Percentiles rank a stretch among this genome's conserved stretches.
Evolutionary conservation across 352 stramenopile genomes (phyloP).

Genomic region (Elongisporangium undulatum): DNA sequence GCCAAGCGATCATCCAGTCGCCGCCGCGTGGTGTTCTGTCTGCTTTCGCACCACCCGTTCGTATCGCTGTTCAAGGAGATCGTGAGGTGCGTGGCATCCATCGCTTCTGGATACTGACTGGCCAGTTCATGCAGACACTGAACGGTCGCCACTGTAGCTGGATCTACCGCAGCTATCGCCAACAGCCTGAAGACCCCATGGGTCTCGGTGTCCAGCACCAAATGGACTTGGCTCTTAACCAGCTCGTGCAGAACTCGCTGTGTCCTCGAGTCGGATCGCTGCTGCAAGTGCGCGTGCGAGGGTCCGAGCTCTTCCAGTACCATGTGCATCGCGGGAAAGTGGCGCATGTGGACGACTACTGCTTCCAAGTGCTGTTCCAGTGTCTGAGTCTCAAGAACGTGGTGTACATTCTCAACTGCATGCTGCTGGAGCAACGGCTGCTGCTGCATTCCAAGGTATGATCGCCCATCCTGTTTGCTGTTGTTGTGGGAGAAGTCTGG

Average conservation of each 20-base stretch:
- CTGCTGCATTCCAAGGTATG: conserved; percentile 75
- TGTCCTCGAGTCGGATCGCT: conserved; percentile 24
- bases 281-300: conserved; percentile 33
- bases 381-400: conserved; percentile 77
- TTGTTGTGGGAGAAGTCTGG: neutral
- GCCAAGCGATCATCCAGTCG: too few relatives aligned
- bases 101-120: neutral
- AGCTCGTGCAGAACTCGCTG: conserved; percentile 26
- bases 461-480: conserved; percentile 3
- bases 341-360: conserved; percentile 65
- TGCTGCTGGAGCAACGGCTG: conserved; percentile 80
- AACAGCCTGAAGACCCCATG: conserved; percentile 17
- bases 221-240: conserved; percentile 8
- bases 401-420: conserved; percentile 76
- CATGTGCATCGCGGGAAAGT: conserved; percentile 60
- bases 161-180: conserved; percentile 42
- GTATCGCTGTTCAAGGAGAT: conserved; percentile 81
- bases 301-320: conserved; percentile 43
- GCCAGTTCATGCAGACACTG: neutral
- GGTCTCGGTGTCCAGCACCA: neutral
- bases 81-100: conserved; percentile 32
- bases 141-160: conserved; percentile 22
- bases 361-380: conserved; percentile 79
- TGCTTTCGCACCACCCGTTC: conserved; percentile 80
- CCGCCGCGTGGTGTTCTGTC: conserved; percentile 35